A percentile compares a stretch with the other conserved stretches of the same genome.
Evolutionary conservation across 768 basidiomycete species (phyloP).

Genomic region (Lactarius psammicola): DNA sequence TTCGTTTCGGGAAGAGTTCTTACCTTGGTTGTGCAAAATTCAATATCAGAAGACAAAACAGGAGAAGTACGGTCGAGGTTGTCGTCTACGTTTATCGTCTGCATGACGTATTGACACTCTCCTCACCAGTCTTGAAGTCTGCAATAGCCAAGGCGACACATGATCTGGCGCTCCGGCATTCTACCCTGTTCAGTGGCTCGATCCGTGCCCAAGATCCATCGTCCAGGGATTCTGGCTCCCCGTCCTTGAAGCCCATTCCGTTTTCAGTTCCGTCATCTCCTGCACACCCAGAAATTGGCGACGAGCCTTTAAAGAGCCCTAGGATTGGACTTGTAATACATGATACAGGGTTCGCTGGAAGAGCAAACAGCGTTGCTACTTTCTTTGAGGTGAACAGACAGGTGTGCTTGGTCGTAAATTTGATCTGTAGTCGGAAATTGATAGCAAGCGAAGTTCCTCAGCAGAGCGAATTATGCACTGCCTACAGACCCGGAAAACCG

Average conservation of each 20-base stretch:
- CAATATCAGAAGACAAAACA: slow-evolving; percentile 67
- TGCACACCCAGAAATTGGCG: slow-evolving; percentile 39
- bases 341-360: slow-evolving; percentile 51
- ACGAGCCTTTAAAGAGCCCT: slow-evolving; percentile 45
- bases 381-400: slow-evolving; percentile 82
- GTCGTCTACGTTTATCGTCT: slow-evolving; percentile 21
- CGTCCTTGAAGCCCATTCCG: slow-evolving; percentile 34
- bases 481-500: slow-evolving; percentile 62
- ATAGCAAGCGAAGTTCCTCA: slow-evolving; percentile 47
- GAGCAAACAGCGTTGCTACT: slow-evolving; percentile 72
- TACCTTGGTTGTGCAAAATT: slow-evolving; percentile 89
- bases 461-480: slow-evolving; percentile 49
- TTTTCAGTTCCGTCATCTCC: slow-evolving; percentile 49
- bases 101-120: neutral
- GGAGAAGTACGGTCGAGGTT: slow-evolving; percentile 59
- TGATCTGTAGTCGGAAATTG: slow-evolving; percentile 18
- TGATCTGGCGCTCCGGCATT: slow-evolving; percentile 55
- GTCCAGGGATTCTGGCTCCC: slow-evolving; percentile 23
- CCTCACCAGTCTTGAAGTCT: slow-evolving; percentile 46
- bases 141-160: slow-evolving; percentile 47
- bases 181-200: slow-evolving; percentile 44
- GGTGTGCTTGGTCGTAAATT: slow-evolving; percentile 42
- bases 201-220: slow-evolving; percentile 16
- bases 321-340: slow-evolving; percentile 67
- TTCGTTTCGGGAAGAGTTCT: slow-evolving; percentile 84